Base-by-base conservation (phyloP, 2,329 filamentous ascomycete genomes). In the Neonectria magnoliae region DNA sequence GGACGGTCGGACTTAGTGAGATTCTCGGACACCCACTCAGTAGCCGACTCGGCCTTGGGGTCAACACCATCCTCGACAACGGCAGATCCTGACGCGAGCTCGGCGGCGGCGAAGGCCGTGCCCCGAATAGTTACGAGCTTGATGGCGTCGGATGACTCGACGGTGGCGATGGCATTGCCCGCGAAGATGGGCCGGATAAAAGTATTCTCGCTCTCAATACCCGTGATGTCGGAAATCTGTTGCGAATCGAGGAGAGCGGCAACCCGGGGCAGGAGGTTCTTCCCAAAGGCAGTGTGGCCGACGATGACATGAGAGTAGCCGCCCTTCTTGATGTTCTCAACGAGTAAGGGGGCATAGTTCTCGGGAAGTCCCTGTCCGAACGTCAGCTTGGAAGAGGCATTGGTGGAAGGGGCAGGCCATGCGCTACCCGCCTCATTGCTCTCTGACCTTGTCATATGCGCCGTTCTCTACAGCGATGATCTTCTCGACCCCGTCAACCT, bases 171-270 rank as follows among this genome's bases (percentile, higher is more conserved):
- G 52, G 95, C 96, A 77, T 99, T 99, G 60, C 96, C 96, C 62
- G 96, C 96, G 79, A 99, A 99, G 76, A 99, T 98, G 29, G 96
- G 95, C 62, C 96, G 92, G 60, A 98, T 91, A 76, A 99, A 99
- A 13, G 93, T 98, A 79, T 95, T 94, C 79, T 97, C 94, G 80
- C 88, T 88, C 80, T 98, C 90, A 76, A 99, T 91, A 1, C 82
- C 85, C 18, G 90, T 98, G 71, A 98, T 92, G 78, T 99, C 96
- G 48, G 94, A 97, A 66, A 99, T 90, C 78, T 97, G 94, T 82
- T 98, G 94, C 38, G 91, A 89, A 79, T 99, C 96, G 64, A 99
- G 86, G 60, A 99, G 84, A 20, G 96, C 96, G 20, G 96, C 93
- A 16, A 98, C 92, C 67, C 96, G 90, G 42, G 96, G 96, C 81